Base-by-base conservation (phyloP, 176 grass and related monocot genomes). In the Neostapfia colusana region DNA sequence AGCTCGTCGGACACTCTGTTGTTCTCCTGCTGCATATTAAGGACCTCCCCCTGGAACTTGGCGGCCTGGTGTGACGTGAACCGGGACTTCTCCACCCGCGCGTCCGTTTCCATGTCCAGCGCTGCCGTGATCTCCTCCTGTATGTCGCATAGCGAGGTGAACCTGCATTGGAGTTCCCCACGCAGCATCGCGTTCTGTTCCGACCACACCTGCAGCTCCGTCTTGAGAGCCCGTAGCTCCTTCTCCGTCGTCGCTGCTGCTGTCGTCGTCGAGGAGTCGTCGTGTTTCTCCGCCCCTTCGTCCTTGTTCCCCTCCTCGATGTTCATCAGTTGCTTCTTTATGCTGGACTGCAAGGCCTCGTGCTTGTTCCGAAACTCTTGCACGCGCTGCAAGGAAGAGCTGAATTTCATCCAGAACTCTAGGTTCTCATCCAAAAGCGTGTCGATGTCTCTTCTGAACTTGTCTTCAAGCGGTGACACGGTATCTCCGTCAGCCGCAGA, bases 1-100 rank as follows among this genome's bases (percentile, higher is more conserved):
- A 98, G 75, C 84, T 94, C 91, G 21, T 90, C 93, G 0, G 84
- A 86, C 21, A 98, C 87, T 55, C 83, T 70, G 61, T 85, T 94
- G 75, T 98, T 94, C 76, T 98, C 95, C 58, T 92, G 95, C 63
- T 92, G 84, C 95, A 98, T 98, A 80, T 90, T 98, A 42, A 91
- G 86, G 2, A 98, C 72, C 84, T 98, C 91, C 12, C 89, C 95
- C 45, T 92, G 91, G 46, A 98, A 98, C 81, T 94, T 95, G 31
- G 87, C 95, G 1, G 91, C 91, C 65, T 93, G 89, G 55, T 92
- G 93, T 21, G 89, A 84, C 16, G 79, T 94, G 75, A 98, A 90
- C 67, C 57, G 75, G 1, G 59, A 75, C 3, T 74, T 79, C 27
- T 88, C 78, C 10, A 10, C 56, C 38, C 79, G 73, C 4, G 9